Base-by-base conservation (phyloP, 345 rosid genomes). In the Sonneratia caseolaris region DNA sequence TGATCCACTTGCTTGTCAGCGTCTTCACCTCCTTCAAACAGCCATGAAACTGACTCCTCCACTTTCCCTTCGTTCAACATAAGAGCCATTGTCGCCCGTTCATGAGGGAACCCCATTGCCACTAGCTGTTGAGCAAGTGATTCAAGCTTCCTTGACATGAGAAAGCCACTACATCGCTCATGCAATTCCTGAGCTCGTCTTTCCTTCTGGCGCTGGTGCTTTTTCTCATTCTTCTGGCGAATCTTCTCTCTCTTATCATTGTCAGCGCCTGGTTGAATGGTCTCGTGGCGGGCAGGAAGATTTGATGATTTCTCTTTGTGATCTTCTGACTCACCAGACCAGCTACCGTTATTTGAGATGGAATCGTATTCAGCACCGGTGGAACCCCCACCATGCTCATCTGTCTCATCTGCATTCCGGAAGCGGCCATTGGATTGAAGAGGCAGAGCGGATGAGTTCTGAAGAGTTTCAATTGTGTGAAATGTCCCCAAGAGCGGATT, bases 311-410 rank as follows among this genome's bases (percentile, higher is more conserved):
- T 90, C 57, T 92, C 91, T 83, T 92, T 87, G n/a, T 86, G 96
- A 69, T 92, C 96, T 86, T 92, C 98, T 0, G 98, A 92, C 75
- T 92, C 98, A 45, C 98, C 93, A 11, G 98, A 92, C 82, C 95
- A 90, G 85, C 98, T 92, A 80, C 83, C 95, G 37, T 87, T 92
- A 59, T 92, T 92, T 10, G 98, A 92, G 62, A 90, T 75, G 37
- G 90, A 84, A 84, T 92, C 98, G 79, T 83, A 89, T 73, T 90
- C 96, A 27, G 81, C 69, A 77, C 89, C 92, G 76, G 66, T 9
- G 51, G 51, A 47, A 47, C 5, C 51, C 51, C 51, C 78, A 37
- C 59, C 70, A 64, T 87, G 85, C 71, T 86, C 93, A 66, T 92
- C 95, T 22, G 82, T 79, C 75, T 88, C 98, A 74, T 92, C 96